Evolutionary conservation across 352 stramenopile species (phyloP), one percentile per base, ranked within the genome.

Genomic region (Phytophthora boehmeriae): DNA sequence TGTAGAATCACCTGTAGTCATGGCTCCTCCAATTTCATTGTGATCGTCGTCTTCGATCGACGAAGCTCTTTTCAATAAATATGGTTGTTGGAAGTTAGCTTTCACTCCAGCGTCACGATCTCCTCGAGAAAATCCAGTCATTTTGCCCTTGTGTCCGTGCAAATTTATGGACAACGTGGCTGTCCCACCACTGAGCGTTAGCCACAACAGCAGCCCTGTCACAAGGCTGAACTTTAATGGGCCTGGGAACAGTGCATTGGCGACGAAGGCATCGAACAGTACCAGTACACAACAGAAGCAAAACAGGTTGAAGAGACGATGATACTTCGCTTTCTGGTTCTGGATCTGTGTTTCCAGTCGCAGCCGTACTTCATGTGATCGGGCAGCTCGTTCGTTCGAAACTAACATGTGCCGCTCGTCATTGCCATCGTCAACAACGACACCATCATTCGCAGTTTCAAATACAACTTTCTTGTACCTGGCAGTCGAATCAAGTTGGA

Each of bases 81-180:
- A 47, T 14, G 39, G 39, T 53, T 46, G 48, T 5, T 16, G 30
- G 5, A 32, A n/a, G 19, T 53, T 10, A 32, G 47, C 35, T 6
- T 10, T 11, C 17, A 17, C 14, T 35, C 16, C 38, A 13, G 20
- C 8, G 3, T 50, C 19, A 32, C n/a, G 14, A 30, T 27, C 10
- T 17, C n/a, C 35, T 57, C 60, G 36, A 64, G 47, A 32, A 56
- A 32, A 20, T 65, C 57, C 14, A 42, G 48, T 8, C 42, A 54
- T 23, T 54, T 56, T 39, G 49, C 56, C 10, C 20, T 42, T 11
- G 25, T 62, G 25, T 56, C 49, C 43, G 10, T 66, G 49, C 16
- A 79, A 71, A 44, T 81, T 71, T 20, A 84, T 80, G n/a, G 73
- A 72, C 20, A 84, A 8, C 9, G 75, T 78, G 16, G 72, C 69